phyloP scores from a whole-genome alignment of 225 moss, liverwort and hornwort genomes.

The Straminergon stramineum region DNA sequence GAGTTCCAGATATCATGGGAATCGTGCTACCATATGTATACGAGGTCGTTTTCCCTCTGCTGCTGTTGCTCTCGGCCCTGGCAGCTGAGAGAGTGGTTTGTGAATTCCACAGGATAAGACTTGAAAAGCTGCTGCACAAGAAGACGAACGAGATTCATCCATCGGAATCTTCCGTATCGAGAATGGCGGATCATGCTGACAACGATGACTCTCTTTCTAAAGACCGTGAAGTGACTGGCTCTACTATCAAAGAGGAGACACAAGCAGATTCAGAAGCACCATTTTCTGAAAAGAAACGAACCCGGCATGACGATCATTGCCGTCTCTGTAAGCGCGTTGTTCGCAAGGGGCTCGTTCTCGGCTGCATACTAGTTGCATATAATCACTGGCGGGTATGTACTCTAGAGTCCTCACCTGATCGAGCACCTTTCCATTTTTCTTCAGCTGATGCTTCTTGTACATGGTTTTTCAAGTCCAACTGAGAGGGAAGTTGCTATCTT shows the following conservation, averaged over 20 bases:
- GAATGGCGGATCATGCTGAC: background rate
- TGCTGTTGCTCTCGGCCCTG: constrained; percentile 69
- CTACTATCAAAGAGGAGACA: background rate
- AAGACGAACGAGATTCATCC: background rate
- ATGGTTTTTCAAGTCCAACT: background rate
- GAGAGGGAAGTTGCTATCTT: background rate
- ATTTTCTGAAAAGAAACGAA: background rate
- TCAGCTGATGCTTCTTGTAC: background rate
- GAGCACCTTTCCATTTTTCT: background rate
- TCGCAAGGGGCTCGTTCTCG: constrained; percentile 65
- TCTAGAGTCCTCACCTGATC: background rate
- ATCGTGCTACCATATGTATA: constrained; percentile 69
- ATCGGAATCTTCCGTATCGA: background rate
- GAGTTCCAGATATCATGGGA: constrained; percentile 75
- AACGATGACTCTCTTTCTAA: background rate
- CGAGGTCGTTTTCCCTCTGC: constrained; percentile 56
- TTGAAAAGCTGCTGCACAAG: background rate
- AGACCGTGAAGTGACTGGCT: background rate
- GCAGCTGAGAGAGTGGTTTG: constrained; percentile 77
- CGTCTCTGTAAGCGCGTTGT: constrained; percentile 42
- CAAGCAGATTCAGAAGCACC: background rate
- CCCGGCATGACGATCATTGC: constrained; percentile 5
- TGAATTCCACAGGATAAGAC: constrained; percentile 31
- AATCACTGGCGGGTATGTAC: constrained; percentile 57
- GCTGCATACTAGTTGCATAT: constrained; percentile 47